A percentile compares a stretch with the other conserved stretches of the same genome.
Conservation (phyloP, 2,329 filamentous ascomycete species). For the Pseudogymnoascus sp. region DNA sequence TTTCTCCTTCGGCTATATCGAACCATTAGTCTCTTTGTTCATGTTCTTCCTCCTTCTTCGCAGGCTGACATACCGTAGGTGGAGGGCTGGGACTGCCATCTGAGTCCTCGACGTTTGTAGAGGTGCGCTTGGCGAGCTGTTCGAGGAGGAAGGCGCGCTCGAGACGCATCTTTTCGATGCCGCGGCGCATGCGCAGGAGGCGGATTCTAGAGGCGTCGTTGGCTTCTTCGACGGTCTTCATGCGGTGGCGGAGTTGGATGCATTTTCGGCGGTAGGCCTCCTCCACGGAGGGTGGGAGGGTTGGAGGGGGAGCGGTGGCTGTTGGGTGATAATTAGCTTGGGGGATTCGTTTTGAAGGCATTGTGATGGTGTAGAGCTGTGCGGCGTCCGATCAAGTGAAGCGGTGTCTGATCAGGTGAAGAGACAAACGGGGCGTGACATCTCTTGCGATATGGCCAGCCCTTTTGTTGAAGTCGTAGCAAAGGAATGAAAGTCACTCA, state of each 20-base stretch:
- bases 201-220: constrained; percentile 78
- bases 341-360: background rate
- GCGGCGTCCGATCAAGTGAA: background rate
- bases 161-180: constrained; percentile 85
- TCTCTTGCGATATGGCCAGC: background rate
- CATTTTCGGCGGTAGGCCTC: constrained; percentile 95
- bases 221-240: constrained; percentile 83
- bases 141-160: constrained; percentile 71
- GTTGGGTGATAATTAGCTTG: constrained; percentile 9
- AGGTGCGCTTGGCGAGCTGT: constrained; percentile 66
- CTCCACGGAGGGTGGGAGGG: constrained; percentile 81
- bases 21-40: constrained; percentile 9
- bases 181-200: constrained; percentile 70
- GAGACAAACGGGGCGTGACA: background rate
- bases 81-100: constrained; percentile 74
- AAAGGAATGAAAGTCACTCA: constrained; percentile 13
- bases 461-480: background rate
- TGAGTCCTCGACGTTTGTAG: constrained; percentile 67
- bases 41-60: constrained; percentile 8
- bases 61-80: constrained; percentile 56
- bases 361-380: background rate
- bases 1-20: constrained; percentile 63
- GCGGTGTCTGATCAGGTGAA: background rate
- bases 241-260: constrained; percentile 84
- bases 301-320: constrained; percentile 44